Conservation (phyloP, 345 rosid genomes). For the Acer yangbiense region DNA sequence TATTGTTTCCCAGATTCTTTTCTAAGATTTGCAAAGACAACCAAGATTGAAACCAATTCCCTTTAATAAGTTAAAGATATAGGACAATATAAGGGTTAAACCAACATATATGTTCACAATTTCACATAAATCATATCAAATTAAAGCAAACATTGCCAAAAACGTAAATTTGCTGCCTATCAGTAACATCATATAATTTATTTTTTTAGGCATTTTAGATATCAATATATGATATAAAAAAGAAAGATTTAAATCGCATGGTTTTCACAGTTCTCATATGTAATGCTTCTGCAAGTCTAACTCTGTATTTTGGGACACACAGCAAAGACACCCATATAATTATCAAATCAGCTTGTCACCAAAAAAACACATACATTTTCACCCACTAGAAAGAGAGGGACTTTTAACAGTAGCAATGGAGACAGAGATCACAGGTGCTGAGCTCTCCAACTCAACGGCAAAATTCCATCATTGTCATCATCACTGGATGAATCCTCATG, state of each 20-base stretch:
- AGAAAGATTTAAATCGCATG: not conserved
- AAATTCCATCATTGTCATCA: constrained; percentile 63
- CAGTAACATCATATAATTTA: too few relatives aligned
- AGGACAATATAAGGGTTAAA: not conserved
- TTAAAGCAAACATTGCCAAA: too few relatives aligned
- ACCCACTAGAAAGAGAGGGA: not conserved
- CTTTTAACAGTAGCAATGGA: not conserved
- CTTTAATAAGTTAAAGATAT: not conserved
- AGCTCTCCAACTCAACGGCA: constrained; percentile 95
- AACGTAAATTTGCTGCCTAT: too few relatives aligned
- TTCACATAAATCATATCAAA: not conserved
- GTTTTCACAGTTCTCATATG: not conserved
- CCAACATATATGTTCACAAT: not conserved
- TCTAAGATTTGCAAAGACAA: not conserved
- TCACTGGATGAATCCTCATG: constrained; percentile 64
- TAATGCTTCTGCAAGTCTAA: not conserved
- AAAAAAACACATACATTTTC: not conserved
- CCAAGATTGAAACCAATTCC: not conserved
- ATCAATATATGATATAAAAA: not conserved
- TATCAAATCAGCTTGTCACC: not conserved
- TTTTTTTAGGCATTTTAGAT: too few relatives aligned
- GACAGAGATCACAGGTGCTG: constrained; percentile 66
- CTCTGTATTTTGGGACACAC: not conserved
- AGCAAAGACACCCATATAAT: not conserved
- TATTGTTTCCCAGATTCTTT: not conserved